These are phyloP conservation scores for Lipomyces orientalis DNA, from an alignment of 805 yeast genomes.

Conservation along the genomic window DNA sequence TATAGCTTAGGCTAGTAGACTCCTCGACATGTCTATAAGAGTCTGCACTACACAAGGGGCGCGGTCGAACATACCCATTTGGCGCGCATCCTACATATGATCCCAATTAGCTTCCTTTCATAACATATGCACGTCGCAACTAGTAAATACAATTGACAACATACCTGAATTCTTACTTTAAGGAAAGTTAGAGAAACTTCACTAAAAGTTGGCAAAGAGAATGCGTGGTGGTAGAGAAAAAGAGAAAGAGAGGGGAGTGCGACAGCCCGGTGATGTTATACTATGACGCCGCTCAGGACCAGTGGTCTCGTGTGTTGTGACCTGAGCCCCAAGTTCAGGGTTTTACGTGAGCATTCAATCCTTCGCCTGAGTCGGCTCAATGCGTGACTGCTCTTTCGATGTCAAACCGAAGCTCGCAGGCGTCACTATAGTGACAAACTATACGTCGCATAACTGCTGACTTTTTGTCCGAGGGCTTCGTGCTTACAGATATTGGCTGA, in stretches of 20 bases:
- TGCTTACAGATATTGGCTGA: no score
- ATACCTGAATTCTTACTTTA: conserved; percentile 28
- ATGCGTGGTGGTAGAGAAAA: conserved; percentile 20
- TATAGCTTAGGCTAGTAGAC: background rate
- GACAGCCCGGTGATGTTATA: conserved; percentile 12
- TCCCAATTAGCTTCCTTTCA: conserved; percentile 6
- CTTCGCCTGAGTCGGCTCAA: background rate
- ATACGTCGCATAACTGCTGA: no score
- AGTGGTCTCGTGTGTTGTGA: background rate
- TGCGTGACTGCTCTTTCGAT: background rate
- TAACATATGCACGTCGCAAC: background rate
- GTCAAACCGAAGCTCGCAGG: no score
- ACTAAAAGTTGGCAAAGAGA: conserved; percentile 21
- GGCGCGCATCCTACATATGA: conserved; percentile 37
- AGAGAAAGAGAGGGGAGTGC: conserved; percentile 19
- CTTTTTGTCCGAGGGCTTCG: no score
- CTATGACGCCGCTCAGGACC: background rate
- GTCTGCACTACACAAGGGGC: background rate
- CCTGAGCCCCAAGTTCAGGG: conserved; percentile 11
- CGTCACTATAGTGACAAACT: no score
- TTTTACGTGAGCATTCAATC: background rate
- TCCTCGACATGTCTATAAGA: background rate
- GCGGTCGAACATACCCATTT: conserved; percentile 32
- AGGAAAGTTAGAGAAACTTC: conserved; percentile 11
- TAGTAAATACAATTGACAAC: conserved; percentile 11